phyloP scores from a whole-genome alignment of 768 basidiomycete species.

The Russula lepida region DNA sequence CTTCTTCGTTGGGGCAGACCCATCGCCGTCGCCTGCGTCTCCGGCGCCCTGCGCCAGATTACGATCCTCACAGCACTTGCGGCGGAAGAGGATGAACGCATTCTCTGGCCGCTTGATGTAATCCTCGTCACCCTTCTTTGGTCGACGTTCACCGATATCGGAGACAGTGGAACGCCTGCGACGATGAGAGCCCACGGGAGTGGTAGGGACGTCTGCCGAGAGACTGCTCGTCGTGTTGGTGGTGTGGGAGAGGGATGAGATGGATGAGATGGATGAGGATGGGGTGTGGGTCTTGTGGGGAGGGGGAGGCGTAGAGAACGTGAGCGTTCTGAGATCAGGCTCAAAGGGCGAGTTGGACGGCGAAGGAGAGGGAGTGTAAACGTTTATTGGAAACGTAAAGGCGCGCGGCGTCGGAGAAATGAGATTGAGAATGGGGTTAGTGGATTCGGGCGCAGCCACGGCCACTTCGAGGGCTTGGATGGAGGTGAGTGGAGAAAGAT shows the following conservation, averaged over 20 bases:
- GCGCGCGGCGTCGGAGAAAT: conserved; percentile 62
- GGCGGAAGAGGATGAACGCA: conserved; percentile 77
- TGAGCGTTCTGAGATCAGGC: conserved; percentile 47
- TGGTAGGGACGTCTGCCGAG: conserved; percentile 21
- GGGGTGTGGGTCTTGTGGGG: conserved; percentile 33
- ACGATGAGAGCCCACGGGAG: conserved; percentile 24
- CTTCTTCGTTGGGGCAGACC: conserved; percentile 44
- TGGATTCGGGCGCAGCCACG: conserved; percentile 44
- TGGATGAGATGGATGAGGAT: conserved; percentile 35
- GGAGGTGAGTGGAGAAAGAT: neutral
- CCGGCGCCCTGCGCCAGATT: conserved; percentile 44
- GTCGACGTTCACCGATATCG: conserved; percentile 31
- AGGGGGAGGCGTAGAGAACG: conserved; percentile 36
- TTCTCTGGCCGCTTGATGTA: conserved; percentile 81
- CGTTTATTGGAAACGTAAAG: conserved; percentile 48
- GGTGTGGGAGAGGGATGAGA: conserved; percentile 31
- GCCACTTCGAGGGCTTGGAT: conserved; percentile 64
- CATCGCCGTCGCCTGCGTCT: conserved; percentile 20
- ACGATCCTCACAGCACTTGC: conserved; percentile 68
- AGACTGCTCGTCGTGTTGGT: conserved; percentile 25
- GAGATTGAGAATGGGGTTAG: conserved; percentile 48
- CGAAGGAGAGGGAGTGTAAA: conserved; percentile 45
- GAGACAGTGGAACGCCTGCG: conserved; percentile 30
- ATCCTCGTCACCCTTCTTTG: conserved; percentile 67
- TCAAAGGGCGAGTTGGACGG: conserved; percentile 66